phyloP scores from a whole-genome alignment of 495 filamentous ascomycete species.

The Aspergillus panamensis region DNA sequence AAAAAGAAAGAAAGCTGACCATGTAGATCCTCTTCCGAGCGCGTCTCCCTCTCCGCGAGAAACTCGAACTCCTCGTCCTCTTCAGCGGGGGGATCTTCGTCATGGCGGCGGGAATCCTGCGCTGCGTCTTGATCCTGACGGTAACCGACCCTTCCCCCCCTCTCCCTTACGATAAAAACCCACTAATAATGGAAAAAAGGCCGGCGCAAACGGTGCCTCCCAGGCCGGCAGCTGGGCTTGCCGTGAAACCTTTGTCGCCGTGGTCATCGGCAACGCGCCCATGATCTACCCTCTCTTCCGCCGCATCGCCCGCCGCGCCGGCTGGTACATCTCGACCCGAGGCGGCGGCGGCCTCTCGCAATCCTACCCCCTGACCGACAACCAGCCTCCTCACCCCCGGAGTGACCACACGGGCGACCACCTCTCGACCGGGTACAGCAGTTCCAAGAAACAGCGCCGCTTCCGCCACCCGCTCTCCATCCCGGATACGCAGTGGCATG shows the following conservation, averaged over 20 bases:
- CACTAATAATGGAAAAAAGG: slow-evolving; percentile 21
- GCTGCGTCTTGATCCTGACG: slow-evolving; percentile 54
- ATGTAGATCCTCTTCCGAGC: slow-evolving; percentile 52
- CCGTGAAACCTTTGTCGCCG: slow-evolving; percentile 60
- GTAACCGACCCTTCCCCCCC: no score
- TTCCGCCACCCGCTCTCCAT: slow-evolving; percentile 41
- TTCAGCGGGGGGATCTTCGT: slow-evolving; percentile 59
- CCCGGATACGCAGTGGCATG: slow-evolving; percentile 39
- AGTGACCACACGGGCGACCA: slow-evolving; percentile 3
- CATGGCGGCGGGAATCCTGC: slow-evolving; percentile 57
- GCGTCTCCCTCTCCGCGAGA: slow-evolving; percentile 47
- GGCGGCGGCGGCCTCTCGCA: slow-evolving; percentile 17
- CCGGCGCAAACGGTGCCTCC: slow-evolving; percentile 45
- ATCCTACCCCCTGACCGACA: slow-evolving; percentile 31
- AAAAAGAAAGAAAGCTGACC: background rate
- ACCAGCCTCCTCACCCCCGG: background rate
- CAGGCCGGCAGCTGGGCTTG: slow-evolving; percentile 61
- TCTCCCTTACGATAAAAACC: no score
- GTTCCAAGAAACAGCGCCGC: slow-evolving; percentile 20
- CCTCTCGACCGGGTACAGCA: background rate
- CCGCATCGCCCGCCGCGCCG: slow-evolving; percentile 32
- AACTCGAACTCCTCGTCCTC: slow-evolving; percentile 51
- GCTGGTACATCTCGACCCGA: slow-evolving; percentile 27
- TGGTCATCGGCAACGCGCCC: slow-evolving; percentile 57
- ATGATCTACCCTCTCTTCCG: slow-evolving; percentile 57